Conservation (phyloP, 306 rosid genomes). For the Alnus rubra region DNA sequence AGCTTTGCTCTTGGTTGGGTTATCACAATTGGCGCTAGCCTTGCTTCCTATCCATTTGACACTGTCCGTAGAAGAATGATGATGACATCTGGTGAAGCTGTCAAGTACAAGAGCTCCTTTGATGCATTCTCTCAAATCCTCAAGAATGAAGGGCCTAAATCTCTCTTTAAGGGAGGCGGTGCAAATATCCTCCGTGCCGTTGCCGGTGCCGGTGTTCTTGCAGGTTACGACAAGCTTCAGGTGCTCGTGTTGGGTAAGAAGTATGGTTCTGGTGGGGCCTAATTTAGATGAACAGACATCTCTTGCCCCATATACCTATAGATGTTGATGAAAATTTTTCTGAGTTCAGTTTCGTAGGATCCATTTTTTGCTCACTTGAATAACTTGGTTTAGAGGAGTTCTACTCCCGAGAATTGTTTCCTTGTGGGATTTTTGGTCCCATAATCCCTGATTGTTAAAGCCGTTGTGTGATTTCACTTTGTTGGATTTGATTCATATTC, state of each 20-base stretch:
- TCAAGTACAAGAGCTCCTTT: constrained; percentile 74
- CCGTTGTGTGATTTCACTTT: constrained; percentile 15
- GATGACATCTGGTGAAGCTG: constrained; percentile 94
- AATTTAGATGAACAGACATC: constrained; percentile 1
- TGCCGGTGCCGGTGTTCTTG: constrained; percentile 85
- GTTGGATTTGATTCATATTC: constrained; percentile 1
- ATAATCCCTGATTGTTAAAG: constrained; percentile 21
- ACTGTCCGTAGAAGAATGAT: constrained; percentile 90
- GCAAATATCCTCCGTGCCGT: constrained; percentile 81
- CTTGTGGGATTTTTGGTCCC: constrained; percentile 27
- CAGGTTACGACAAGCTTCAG: constrained; percentile 81
- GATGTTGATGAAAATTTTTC: constrained; percentile 45
- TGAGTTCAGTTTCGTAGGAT: background rate
- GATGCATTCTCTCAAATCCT: constrained; percentile 68
- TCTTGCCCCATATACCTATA: constrained; percentile 12
- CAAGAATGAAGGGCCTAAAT: constrained; percentile 71
- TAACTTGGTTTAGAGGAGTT: constrained; percentile 31
- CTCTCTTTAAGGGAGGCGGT: constrained; percentile 82
- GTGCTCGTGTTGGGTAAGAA: constrained; percentile 58
- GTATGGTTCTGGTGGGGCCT: constrained; percentile 62
- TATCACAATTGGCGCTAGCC: constrained; percentile 65
- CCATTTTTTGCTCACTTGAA: constrained; percentile 12
- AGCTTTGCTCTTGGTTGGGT: constrained; percentile 86
- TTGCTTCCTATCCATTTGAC: constrained; percentile 75
- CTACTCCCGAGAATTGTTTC: constrained; percentile 9